These are phyloP conservation scores for Alternaria dauci DNA, from an alignment of 2,329 filamentous ascomycete genomes.

Conservation along the genomic window DNA sequence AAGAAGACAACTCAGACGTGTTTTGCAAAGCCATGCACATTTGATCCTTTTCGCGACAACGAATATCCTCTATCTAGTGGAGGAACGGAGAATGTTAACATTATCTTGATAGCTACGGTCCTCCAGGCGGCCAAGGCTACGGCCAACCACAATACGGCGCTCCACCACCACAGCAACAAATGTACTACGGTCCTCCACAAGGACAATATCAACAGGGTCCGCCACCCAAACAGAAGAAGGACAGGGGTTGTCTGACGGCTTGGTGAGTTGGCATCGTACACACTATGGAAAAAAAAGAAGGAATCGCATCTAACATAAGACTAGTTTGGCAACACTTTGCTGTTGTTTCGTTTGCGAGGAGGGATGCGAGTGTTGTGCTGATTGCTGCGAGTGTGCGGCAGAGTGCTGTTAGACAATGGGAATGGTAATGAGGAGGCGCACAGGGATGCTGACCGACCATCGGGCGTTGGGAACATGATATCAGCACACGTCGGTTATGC, in stretches of 20 bases:
- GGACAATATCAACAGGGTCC: constrained; percentile 61
- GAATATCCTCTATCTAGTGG: rapidly evolving
- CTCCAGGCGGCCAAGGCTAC: constrained; percentile 20
- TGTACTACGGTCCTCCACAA: constrained; percentile 40
- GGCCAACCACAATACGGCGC: constrained; percentile 32
- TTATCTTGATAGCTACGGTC: constrained; percentile 31
- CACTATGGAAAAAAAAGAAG: too few relatives aligned
- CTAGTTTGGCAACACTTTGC: constrained; percentile 57
- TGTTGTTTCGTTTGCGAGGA: constrained; percentile 72
- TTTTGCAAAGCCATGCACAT: neutral
- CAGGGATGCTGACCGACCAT: neutral
- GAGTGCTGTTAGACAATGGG: constrained; percentile 32
- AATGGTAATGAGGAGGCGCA: neutral
- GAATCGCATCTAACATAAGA: constrained; percentile 8
- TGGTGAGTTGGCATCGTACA: constrained; percentile 29
- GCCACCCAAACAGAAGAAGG: constrained; percentile 58
- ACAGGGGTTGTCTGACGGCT: constrained; percentile 42
- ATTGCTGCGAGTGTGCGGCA: constrained; percentile 60
- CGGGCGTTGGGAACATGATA: neutral
- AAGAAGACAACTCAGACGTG: neutral
- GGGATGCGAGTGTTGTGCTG: constrained; percentile 70
- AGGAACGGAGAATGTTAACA: neutral
- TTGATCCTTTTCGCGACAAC: neutral
- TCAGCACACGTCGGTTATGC: neutral
- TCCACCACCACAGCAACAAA: constrained; percentile 37